A percentile compares a stretch with the other conserved stretches of the same genome.
Evolutionary conservation across 192 early-diverging fungal genomes (phyloP).

Genomic region (Entophlyctis luteolus): DNA sequence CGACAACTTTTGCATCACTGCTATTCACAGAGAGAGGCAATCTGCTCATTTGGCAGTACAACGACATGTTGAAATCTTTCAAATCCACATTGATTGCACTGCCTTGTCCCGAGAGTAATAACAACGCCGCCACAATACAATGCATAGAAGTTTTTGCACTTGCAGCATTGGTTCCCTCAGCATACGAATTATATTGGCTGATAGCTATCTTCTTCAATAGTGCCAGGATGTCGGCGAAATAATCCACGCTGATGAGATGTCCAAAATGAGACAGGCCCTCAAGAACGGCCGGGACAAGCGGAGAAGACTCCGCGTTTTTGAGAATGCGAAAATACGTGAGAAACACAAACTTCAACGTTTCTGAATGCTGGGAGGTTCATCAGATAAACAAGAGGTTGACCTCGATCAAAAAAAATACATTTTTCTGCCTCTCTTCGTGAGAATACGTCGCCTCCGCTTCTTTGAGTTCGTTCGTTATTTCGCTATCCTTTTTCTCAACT

Average conservation of each 20-base stretch:
- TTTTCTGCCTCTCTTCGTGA: constrained; percentile 74
- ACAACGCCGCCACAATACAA: constrained; percentile 84
- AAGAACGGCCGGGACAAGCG: constrained; percentile 67
- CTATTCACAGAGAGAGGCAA: constrained; percentile 46
- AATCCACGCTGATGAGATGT: constrained; percentile 94
- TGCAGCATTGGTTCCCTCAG: constrained; percentile 31
- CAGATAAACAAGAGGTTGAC: neutral
- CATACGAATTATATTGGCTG: constrained; percentile 55
- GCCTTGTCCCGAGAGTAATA: constrained; percentile 83
- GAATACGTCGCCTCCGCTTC: constrained; percentile 87
- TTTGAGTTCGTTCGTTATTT: constrained; percentile 75
- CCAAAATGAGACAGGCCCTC: constrained; percentile 79
- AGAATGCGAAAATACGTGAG: constrained; percentile 92
- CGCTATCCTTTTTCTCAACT: constrained; percentile 63
- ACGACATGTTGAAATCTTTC: constrained; percentile 81
- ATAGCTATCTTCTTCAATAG: constrained; percentile 78
- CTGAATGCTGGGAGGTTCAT: constrained; percentile 60
- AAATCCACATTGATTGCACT: constrained; percentile 90
- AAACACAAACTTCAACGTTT: constrained; percentile 93
- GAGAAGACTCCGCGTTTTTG: constrained; percentile 74
- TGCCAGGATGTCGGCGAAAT: constrained; percentile 84
- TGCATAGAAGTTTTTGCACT: constrained; percentile 70
- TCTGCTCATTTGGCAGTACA: constrained; percentile 76
- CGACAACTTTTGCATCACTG: constrained; percentile 40
- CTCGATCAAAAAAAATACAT: constrained; percentile 31